phyloP scores from a whole-genome alignment of 306 rosid species.

The Cajanus cajan region DNA sequence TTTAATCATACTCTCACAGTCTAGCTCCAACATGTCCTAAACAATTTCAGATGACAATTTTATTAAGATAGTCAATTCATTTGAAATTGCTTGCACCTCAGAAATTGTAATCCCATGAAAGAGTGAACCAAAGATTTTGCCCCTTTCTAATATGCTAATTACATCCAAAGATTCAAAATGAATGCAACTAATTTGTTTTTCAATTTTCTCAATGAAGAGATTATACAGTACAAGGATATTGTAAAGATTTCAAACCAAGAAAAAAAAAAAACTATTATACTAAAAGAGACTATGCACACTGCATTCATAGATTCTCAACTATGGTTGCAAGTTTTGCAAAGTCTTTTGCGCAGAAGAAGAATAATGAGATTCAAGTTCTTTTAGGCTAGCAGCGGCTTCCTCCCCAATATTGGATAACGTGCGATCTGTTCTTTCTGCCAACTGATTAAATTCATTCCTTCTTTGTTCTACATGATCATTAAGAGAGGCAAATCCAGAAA shows the following conservation, averaged over 20 bases:
- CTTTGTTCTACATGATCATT: slow-evolving; percentile 91
- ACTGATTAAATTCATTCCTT: slow-evolving; percentile 64
- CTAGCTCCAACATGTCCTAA: neutral
- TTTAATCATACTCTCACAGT: neutral
- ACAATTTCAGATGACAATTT: neutral
- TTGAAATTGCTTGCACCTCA: neutral
- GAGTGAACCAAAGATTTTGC: neutral
- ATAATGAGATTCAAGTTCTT: slow-evolving; percentile 83
- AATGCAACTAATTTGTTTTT: neutral
- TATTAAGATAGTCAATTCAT: neutral
- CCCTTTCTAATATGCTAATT: neutral
- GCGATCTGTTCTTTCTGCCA: slow-evolving; percentile 64
- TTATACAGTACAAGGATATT: neutral
- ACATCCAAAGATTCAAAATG: neutral
- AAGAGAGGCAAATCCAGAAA: slow-evolving; percentile 91
- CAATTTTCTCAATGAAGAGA: neutral
- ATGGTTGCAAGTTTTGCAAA: slow-evolving; percentile 30
- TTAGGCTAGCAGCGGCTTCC: slow-evolving; percentile 82
- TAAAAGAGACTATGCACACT: neutral
- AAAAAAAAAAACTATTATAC: neutral
- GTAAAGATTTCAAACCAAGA: neutral
- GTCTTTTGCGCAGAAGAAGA: slow-evolving; percentile 60
- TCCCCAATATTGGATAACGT: slow-evolving; percentile 70
- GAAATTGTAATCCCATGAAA: neutral
- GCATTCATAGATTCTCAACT: slow-evolving; percentile 24